Base-by-base conservation (phyloP, 805 yeast species). In the Priceomyces fermenticarens region DNA sequence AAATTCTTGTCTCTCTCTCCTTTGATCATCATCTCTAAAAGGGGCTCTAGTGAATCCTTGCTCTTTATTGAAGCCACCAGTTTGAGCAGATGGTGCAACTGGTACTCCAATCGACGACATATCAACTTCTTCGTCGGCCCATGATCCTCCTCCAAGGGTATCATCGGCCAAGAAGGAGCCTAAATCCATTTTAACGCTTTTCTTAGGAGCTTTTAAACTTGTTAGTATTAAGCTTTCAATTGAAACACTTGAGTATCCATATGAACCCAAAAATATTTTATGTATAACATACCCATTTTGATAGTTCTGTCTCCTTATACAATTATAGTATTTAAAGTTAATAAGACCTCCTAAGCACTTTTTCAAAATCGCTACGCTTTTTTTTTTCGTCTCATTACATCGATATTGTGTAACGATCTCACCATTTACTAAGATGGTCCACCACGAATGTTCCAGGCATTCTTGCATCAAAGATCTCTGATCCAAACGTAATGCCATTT, bases 101-200 rank as follows among this genome's bases (percentile, higher is more conserved):
- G 78, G 75, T 39, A 81, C 77, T 32, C 78, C 77, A 54, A 83
- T 78, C 53, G 83, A 73, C 44, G 74, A 72, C 63, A 83, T 72
- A 66, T 85, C 93, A 50, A 86, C 78, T 52, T 81, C 80, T 47
- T 83, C 93, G 55, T 87, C 95, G 36, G 89, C 93, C 95, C 96
- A 87, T 26, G 88, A 81, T 39, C 83, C 79, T 38, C 80, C 81
- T 48, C 86, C 88, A 52, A 81, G 77, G 31, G 83, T 63, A 39
- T 81, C 85, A 66, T 85, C 93, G 55, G 81, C 79, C 60, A 87
- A 77, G 75, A 89, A 89, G 65, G 90, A 80, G 60, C 81, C 83
- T 67, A 89, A 78, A 75, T 86, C 91, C 93, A 88, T 85, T 70
- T 82, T 87, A 49, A 75, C 74, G 44, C 71, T 75, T 59, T 81